These are phyloP conservation scores for Takashimella tepidaria DNA, from an alignment of 1,284 basidiomycete species.

Conservation along the genomic window DNA sequence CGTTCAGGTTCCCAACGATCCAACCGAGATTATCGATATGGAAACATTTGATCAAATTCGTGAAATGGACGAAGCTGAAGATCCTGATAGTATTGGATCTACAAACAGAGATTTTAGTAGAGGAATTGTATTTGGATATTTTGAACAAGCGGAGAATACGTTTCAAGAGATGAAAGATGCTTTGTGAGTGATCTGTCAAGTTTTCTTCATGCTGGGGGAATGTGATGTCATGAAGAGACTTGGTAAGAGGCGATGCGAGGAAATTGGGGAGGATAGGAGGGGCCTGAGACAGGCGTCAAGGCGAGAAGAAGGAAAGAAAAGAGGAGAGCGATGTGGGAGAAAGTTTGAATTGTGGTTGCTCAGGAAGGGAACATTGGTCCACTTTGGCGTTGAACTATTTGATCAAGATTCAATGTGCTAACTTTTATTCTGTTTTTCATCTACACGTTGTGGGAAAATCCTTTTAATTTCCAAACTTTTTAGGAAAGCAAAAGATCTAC, in stretches of 20 bases:
- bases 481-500: constrained; percentile 59
- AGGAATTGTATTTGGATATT: constrained; percentile 74
- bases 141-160: constrained; percentile 67
- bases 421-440: neutral
- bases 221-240: no score
- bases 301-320: no score
- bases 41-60: constrained; percentile 77
- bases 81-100: constrained; percentile 56
- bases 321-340: constrained; percentile 69
- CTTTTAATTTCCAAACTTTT: no score
- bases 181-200: constrained; percentile 73
- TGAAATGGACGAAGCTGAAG: constrained; percentile 66
- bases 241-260: no score
- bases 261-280: no score
- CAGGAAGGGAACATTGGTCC: no score
- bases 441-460: neutral
- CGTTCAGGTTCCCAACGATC: constrained; percentile 14
- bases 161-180: constrained; percentile 73
- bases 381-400: no score
- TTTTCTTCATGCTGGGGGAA: no score
- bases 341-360: neutral
- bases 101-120: constrained; percentile 63
- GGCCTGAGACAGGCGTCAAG: no score
- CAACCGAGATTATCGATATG: constrained; percentile 59
- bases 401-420: no score